Conservation (phyloP, 2,329 filamentous ascomycete species). For the Neonectria neomacrospora region DNA sequence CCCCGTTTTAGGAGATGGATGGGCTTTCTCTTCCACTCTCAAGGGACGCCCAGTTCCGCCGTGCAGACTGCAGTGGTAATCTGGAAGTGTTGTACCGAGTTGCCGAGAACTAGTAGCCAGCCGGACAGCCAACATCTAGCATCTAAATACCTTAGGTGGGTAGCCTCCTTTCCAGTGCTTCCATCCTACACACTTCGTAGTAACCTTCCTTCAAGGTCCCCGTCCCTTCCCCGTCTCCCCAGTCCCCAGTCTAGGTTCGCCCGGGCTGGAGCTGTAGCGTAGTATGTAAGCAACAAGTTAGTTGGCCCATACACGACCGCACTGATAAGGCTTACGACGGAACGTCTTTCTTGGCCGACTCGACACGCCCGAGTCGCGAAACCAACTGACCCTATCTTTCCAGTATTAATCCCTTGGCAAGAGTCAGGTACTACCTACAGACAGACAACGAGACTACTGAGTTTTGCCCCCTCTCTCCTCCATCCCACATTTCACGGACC, state of each 20-base stretch:
- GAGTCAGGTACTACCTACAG: background rate
- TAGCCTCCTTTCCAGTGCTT: slow-evolving; percentile 17
- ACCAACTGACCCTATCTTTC: background rate
- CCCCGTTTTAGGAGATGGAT: slow-evolving; percentile 2
- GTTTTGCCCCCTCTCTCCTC: background rate
- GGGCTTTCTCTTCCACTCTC: background rate
- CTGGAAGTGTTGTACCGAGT: background rate
- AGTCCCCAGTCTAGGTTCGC: slow-evolving; percentile 26
- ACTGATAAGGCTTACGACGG: slow-evolving; percentile 15
- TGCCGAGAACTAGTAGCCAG: background rate
- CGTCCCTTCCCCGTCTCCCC: slow-evolving; percentile 17
- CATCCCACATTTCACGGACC: slow-evolving; percentile 5
- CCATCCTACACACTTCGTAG: too few relatives aligned
- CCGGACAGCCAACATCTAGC: slow-evolving; percentile 14
- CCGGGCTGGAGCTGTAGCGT: slow-evolving; percentile 25
- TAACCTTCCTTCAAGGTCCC: slow-evolving; percentile 24
- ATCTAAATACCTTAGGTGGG: background rate
- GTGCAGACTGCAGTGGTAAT: background rate
- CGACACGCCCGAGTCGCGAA: slow-evolving; percentile 3
- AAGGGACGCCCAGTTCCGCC: background rate
- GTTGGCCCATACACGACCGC: slow-evolving; percentile 14
- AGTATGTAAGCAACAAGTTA: slow-evolving; percentile 12
- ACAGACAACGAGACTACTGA: background rate
- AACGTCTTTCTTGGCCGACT: slow-evolving; percentile 9
- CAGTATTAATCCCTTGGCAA: background rate